Conservation (phyloP, 345 rosid genomes). For the Xanthoceras sorbifolium region DNA sequence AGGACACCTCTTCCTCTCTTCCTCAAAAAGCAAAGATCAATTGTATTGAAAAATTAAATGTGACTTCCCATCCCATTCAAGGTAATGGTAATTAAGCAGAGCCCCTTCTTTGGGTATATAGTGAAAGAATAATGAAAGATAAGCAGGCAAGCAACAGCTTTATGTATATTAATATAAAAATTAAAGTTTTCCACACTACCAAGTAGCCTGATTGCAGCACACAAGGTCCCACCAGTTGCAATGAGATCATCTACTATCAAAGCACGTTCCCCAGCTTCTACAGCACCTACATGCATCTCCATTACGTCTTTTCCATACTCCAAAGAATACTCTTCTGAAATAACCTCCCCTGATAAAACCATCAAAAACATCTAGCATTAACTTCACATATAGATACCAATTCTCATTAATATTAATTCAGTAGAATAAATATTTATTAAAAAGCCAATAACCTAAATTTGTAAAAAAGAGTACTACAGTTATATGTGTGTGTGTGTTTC, state of each 20-base stretch:
- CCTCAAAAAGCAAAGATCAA: not conserved
- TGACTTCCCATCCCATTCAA: not conserved
- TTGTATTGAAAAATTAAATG: not conserved
- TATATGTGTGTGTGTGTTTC: not conserved
- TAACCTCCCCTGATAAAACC: constrained; percentile 68
- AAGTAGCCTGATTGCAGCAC: constrained; percentile 91
- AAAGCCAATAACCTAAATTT: not conserved
- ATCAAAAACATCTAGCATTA: constrained; percentile 13
- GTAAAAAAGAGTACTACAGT: not conserved
- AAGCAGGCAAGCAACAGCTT: not conserved
- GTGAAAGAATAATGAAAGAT: constrained; percentile 11
- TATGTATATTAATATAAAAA: not conserved
- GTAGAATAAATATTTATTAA: not conserved
- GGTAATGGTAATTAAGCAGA: not conserved
- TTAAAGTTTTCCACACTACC: constrained; percentile 45
- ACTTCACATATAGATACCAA: not conserved
- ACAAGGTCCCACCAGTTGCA: constrained; percentile 95
- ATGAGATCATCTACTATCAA: constrained; percentile 88
- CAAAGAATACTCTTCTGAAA: constrained; percentile 87
- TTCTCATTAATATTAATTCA: not conserved
- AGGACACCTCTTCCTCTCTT: not conserved
- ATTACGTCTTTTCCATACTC: constrained; percentile 95
- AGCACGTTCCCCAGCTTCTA: constrained; percentile 84
- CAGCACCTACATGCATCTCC: constrained; percentile 99
- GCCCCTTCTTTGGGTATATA: not conserved